Conservation (phyloP, 176 grass and related monocot genomes). For the Bromus sterilis region DNA sequence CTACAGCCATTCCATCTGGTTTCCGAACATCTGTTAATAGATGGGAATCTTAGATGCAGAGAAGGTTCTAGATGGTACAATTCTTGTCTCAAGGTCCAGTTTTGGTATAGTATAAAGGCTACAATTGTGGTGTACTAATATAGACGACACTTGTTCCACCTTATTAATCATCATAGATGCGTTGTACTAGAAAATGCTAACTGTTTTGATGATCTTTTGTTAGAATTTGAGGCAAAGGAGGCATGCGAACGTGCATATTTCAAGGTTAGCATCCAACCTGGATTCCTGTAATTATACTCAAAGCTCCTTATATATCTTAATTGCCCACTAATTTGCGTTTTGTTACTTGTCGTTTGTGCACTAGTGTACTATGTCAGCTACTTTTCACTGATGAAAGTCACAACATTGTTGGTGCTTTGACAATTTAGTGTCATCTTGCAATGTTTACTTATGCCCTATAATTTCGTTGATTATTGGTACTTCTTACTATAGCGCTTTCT, state of each 20-base stretch:
- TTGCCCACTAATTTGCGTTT: background rate
- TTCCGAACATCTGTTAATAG: no score
- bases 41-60: background rate
- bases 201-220: slow-evolving; percentile 14
- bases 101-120: background rate
- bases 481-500: background rate
- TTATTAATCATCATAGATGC: background rate
- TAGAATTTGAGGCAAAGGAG: slow-evolving; percentile 80
- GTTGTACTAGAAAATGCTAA: slow-evolving; percentile 8
- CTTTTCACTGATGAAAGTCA: background rate
- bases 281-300: background rate
- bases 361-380: background rate
- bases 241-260: slow-evolving; percentile 88
- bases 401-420: background rate
- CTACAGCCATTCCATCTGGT: background rate
- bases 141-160: background rate
- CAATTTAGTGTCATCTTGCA: background rate
- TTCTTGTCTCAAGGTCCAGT: background rate
- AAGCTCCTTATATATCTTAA: background rate
- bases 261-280: slow-evolving; percentile 57
- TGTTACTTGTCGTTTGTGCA: background rate
- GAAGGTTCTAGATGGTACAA: background rate
- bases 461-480: slow-evolving; percentile 8
- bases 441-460: background rate
- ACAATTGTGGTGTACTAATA: background rate